These are phyloP conservation scores for Capsella rubella DNA, from an alignment of 441 rosid genomes.

Conservation along the genomic window DNA sequence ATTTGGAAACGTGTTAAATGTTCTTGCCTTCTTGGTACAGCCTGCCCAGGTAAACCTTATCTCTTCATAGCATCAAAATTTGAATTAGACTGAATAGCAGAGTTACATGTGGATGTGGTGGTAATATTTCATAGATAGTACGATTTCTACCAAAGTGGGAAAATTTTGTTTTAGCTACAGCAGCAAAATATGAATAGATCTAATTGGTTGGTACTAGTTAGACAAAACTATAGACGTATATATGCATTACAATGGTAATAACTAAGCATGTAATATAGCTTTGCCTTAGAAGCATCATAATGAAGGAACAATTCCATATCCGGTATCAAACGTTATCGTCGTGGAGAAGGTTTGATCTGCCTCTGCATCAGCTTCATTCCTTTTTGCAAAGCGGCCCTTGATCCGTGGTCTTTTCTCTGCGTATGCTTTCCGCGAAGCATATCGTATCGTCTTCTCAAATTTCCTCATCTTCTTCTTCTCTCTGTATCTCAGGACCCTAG, in stretches of 20 bases:
- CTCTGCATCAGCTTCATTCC: slow-evolving; percentile 60
- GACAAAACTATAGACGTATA: slow-evolving; percentile 27
- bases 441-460: slow-evolving; percentile 94
- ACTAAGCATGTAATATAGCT: slow-evolving; percentile 46
- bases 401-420: slow-evolving; percentile 94
- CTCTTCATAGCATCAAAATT: slow-evolving; percentile 2
- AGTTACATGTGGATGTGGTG: slow-evolving; percentile 7
- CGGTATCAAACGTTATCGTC: slow-evolving; percentile 52
- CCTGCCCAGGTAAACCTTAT: slow-evolving; percentile 16
- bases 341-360: slow-evolving; percentile 69
- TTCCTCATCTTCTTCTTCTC: slow-evolving; percentile 92
- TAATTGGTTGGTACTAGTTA: slow-evolving; percentile 10
- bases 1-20: slow-evolving; percentile 10
- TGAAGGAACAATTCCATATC: slow-evolving; percentile 74
- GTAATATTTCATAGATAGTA: slow-evolving; percentile 3
- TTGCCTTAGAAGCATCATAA: slow-evolving; percentile 46
- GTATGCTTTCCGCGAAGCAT: slow-evolving; percentile 96
- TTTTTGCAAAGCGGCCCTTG: slow-evolving; percentile 96
- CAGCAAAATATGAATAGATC: slow-evolving; percentile 12
- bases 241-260: slow-evolving; percentile 9
- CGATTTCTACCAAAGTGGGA: slow-evolving; percentile 16
- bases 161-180: not conserved
- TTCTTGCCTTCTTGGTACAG: slow-evolving; percentile 21
- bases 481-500: slow-evolving; percentile 89
- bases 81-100: slow-evolving; percentile 4